Evolutionary conservation across 2,329 filamentous ascomycete species (phyloP).

Genomic region (Ceratocystiopsis brevicomis): DNA sequence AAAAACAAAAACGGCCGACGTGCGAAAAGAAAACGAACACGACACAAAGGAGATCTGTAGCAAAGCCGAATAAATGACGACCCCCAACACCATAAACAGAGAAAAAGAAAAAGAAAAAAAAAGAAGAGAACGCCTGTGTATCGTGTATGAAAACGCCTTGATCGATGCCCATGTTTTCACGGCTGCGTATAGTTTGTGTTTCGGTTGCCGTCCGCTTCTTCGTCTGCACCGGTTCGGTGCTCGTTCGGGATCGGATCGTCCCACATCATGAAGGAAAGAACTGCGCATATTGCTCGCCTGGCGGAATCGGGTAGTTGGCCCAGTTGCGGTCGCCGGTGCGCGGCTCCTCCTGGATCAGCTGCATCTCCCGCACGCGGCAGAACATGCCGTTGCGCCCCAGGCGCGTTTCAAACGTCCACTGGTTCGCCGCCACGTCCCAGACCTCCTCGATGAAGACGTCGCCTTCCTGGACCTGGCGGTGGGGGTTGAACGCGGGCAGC

Average conservation of each 20-base stretch:
- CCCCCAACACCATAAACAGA: too few relatives aligned
- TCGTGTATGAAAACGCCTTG: background rate
- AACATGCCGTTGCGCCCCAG: slow-evolving; percentile 32
- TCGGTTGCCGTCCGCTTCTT: too few relatives aligned
- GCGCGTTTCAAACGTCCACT: slow-evolving; percentile 23
- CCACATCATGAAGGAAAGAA: slow-evolving; percentile 11
- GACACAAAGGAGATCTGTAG: background rate
- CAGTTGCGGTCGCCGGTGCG: slow-evolving; percentile 17
- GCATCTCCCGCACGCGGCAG: slow-evolving; percentile 34
- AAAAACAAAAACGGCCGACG: too few relatives aligned
- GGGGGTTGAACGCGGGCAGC: slow-evolving; percentile 32
- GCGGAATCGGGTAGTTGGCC: slow-evolving; percentile 17
- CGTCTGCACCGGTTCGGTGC: too few relatives aligned
- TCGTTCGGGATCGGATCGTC: background rate
- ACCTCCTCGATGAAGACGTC: slow-evolving; percentile 30
- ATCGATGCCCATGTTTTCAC: too few relatives aligned
- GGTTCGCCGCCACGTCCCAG: slow-evolving; percentile 21
- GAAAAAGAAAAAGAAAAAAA: too few relatives aligned
- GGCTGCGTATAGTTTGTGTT: too few relatives aligned
- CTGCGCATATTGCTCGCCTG: slow-evolving; percentile 13
- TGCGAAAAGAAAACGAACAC: too few relatives aligned
- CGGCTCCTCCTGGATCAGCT: slow-evolving; percentile 15
- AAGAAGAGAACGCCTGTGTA: too few relatives aligned
- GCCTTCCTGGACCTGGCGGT: slow-evolving; percentile 39
- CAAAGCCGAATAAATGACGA: too few relatives aligned